A percentile compares a stretch with the other conserved stretches of the same genome.
These are phyloP conservation scores for Mangifera indica DNA, from an alignment of 345 rosid genomes.

Conservation along the genomic window DNA sequence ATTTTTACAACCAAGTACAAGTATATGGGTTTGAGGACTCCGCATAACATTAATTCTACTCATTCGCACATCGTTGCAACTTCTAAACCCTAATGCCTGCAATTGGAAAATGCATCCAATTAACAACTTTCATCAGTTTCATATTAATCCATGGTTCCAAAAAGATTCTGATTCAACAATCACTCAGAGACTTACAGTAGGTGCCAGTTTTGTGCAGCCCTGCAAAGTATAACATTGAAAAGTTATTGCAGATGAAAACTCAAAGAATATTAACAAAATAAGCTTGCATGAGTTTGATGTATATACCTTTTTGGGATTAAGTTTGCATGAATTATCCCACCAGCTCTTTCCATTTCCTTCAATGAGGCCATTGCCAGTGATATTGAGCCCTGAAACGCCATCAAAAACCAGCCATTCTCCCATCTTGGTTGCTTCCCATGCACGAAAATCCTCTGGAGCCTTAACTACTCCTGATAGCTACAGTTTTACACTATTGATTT, in stretches of 20 bases:
- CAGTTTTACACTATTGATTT: too few relatives aligned
- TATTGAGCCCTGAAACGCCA: constrained; percentile 8
- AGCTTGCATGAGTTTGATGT: too few relatives aligned
- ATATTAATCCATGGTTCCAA: neutral
- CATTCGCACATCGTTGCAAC: constrained; percentile 12
- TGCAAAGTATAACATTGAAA: neutral
- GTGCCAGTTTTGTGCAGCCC: neutral
- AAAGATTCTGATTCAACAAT: neutral
- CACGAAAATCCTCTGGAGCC: constrained; percentile 23
- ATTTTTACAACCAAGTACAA: neutral
- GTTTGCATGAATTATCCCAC: constrained; percentile 14
- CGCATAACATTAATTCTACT: neutral
- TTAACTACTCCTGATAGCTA: constrained; percentile 21
- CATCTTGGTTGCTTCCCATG: constrained; percentile 10
- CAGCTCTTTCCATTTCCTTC: constrained; percentile 21
- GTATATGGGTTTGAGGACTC: constrained; percentile 32
- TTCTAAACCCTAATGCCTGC: constrained; percentile 22
- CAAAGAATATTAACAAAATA: too few relatives aligned
- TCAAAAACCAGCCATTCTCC: constrained; percentile 14
- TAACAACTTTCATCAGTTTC: neutral
- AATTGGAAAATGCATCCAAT: neutral
- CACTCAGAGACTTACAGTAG: constrained; percentile 1
- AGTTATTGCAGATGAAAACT: neutral
- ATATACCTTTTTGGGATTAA: neutral
- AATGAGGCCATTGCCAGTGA: constrained; percentile 18